These are phyloP conservation scores for Aspergillus carbonarius DNA, from an alignment of 2,329 filamentous ascomycete genomes.

Conservation along the genomic window DNA sequence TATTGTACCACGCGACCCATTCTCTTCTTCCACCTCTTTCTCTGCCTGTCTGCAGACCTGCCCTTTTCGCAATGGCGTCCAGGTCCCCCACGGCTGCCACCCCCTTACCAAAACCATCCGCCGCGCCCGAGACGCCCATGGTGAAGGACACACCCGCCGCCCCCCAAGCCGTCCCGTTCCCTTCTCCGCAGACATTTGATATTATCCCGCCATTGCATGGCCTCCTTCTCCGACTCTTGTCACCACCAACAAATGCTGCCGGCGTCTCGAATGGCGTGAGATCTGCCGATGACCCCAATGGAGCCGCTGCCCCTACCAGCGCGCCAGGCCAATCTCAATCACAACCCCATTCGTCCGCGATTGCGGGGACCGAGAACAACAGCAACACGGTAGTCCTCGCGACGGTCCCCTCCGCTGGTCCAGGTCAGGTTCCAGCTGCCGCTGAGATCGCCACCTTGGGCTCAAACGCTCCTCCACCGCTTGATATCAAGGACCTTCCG, in stretches of 20 bases:
- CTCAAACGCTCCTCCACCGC: slow-evolving; percentile 41
- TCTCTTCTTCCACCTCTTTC: slow-evolving; percentile 5
- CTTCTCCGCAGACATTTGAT: slow-evolving; percentile 81
- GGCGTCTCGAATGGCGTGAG: slow-evolving; percentile 34
- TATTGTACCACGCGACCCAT: not conserved
- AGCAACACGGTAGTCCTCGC: slow-evolving; percentile 26
- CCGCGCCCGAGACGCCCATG: slow-evolving; percentile 35
- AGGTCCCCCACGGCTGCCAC: slow-evolving; percentile 35
- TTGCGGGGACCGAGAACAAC: slow-evolving; percentile 25
- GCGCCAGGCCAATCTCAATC: slow-evolving; percentile 22
- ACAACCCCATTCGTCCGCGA: slow-evolving; percentile 22
- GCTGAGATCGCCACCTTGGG: slow-evolving; percentile 26
- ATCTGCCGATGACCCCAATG: slow-evolving; percentile 23
- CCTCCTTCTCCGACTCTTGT: slow-evolving; percentile 72
- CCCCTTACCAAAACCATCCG: slow-evolving; percentile 44
- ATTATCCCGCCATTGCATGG: slow-evolving; percentile 77
- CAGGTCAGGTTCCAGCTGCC: slow-evolving; percentile 24
- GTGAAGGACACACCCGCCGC: slow-evolving; percentile 35
- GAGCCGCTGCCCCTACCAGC: slow-evolving; percentile 24
- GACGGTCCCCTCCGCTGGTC: slow-evolving; percentile 29
- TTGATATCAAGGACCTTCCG: slow-evolving; percentile 73
- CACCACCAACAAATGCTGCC: slow-evolving; percentile 42
- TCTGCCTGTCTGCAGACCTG: not conserved
- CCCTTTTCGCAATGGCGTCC: slow-evolving; percentile 35
- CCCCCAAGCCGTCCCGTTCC: slow-evolving; percentile 56